Evolutionary conservation across 1,139 yeast species (phyloP), one percentile per base, ranked within the genome.

Genomic region (Wickerhamiella pararugosa): DNA sequence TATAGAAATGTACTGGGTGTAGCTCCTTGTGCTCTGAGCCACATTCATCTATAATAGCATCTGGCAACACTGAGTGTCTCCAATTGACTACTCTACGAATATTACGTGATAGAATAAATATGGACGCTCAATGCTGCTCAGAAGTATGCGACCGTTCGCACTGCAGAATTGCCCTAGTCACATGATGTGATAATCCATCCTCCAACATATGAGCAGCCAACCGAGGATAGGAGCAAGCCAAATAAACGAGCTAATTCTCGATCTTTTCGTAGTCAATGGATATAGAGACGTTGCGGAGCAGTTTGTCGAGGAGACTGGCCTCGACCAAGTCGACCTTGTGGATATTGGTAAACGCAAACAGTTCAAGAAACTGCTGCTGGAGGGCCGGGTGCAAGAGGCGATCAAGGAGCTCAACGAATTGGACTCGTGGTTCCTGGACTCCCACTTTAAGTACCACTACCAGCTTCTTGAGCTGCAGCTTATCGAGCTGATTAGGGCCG

Each of bases 401-500:
- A 36, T 40, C 25, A 40, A 32, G 5, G 9, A 32, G 30, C 29
- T 40, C 25, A 40, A 40, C 21, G 39, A 36, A n/a, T 10, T 33
- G 2, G 43, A 40, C 30, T 27, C 31, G 15, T 40, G 27, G 29
- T 40, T 32, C 21, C 28, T 40, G 36, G 43, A 40, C 15, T n/a
- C 27, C 7, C 31, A 36, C 21, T 9, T 8, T 25, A n/a, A 32
- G 6, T 26, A 34, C 33, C 36, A 40, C 31, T 40, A 32, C 29
- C 5, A 11, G 10, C 29, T 40, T 21, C 37, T 40, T 11, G 39
- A 40, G 34, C 30, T 36, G 27, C 35, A 36, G 11, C 35, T 36
- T 36, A 31, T 65, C 32, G 69, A 65, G 44, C 54, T 64, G 38
- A 63, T 65, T 31, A 52, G 67, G 7, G 45, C 48, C 9, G 54